These are phyloP conservation scores for Jatropha multifida DNA, from an alignment of 441 rosid species.

Conservation along the genomic window DNA sequence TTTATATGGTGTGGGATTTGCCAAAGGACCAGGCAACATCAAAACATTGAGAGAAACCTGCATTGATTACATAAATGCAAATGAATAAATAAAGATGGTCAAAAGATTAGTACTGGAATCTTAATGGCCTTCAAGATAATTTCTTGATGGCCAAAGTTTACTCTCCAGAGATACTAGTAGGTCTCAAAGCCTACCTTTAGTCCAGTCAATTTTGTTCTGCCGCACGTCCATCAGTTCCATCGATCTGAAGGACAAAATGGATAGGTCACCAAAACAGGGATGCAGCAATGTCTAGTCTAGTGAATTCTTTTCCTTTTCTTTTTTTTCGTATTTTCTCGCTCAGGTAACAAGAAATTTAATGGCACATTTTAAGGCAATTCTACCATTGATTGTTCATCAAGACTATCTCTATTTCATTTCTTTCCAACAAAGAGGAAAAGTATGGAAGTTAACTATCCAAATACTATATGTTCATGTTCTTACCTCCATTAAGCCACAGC, in stretches of 20 bases:
- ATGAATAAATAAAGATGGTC: not conserved
- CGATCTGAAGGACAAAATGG: not conserved
- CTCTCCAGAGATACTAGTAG: not conserved
- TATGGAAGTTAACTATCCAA: not conserved
- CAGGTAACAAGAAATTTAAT: not conserved
- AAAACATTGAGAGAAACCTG: not conserved
- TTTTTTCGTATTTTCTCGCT: not conserved
- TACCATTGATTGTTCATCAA: not conserved
- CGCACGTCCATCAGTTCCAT: not conserved
- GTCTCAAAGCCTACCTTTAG: not conserved
- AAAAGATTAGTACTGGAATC: not conserved
- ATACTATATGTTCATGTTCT: slow-evolving; percentile 2
- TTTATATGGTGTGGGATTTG: not conserved
- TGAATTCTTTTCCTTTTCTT: no score
- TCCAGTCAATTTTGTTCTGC: not conserved
- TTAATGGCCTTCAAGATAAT: not conserved
- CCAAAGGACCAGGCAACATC: slow-evolving; percentile 20
- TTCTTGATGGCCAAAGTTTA: not conserved
- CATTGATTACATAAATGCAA: not conserved
- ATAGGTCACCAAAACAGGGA: not conserved
- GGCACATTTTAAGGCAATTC: not conserved
- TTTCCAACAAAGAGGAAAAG: not conserved
- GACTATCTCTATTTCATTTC: not conserved
- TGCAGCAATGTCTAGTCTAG: not conserved
- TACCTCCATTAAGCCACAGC: slow-evolving; percentile 99